Evolutionary conservation across 1,284 basidiomycete species (phyloP).

Genomic region (Trichosporon ovoides): DNA sequence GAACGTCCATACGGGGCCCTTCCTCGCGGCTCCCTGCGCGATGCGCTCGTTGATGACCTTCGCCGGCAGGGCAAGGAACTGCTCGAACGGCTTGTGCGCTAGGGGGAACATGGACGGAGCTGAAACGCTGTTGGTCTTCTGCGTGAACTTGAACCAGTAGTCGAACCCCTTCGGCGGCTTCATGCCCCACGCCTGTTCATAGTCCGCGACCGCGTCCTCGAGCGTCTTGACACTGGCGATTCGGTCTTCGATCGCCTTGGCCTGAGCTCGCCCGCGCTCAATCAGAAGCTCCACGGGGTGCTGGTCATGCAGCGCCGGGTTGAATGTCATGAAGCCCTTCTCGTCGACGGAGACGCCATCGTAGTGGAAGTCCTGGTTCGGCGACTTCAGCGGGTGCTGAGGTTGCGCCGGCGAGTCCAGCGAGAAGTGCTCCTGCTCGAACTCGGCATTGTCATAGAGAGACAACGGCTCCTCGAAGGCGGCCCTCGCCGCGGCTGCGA

Average conservation of each 20-base stretch:
- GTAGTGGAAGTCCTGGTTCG: constrained; percentile 13
- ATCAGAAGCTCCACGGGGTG: constrained; percentile 41
- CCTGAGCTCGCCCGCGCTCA: constrained; percentile 25
- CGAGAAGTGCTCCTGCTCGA: constrained; percentile 1
- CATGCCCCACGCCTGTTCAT: constrained; percentile 31
- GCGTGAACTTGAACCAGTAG: constrained; percentile 38
- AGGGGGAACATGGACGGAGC: constrained; percentile 31
- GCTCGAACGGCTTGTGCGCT: constrained; percentile 33
- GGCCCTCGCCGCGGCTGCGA: background rate
- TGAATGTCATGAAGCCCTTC: constrained; percentile 18
- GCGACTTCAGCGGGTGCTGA: constrained; percentile 12
- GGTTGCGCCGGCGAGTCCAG: background rate
- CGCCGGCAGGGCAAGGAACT: constrained; percentile 34
- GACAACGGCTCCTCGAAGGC: background rate
- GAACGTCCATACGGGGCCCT: constrained; percentile 26
- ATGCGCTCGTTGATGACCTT: constrained; percentile 29
- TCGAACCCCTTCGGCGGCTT: constrained; percentile 41
- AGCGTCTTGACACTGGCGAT: constrained; percentile 23
- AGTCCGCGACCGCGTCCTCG: constrained; percentile 35
- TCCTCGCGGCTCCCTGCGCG: constrained; percentile 5
- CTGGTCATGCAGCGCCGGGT: constrained; percentile 9
- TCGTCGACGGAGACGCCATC: constrained; percentile 15
- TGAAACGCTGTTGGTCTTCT: constrained; percentile 16
- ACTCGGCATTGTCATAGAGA: background rate
- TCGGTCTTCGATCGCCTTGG: constrained; percentile 23